Evolutionary conservation across 768 basidiomycete genomes (phyloP).

Genomic region (Termitomyces sp.): DNA sequence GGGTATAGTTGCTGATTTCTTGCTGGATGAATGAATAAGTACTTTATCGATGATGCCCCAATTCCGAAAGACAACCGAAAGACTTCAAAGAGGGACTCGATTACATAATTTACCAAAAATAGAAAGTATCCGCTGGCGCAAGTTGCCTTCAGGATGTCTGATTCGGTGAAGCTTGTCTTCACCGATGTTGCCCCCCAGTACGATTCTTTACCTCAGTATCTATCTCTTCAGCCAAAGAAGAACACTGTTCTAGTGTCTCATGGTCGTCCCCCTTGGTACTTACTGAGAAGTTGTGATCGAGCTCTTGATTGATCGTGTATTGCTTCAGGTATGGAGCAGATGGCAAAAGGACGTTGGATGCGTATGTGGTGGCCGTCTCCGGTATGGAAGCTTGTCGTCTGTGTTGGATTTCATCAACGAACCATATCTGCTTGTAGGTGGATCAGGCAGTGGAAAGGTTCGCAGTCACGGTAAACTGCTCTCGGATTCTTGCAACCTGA

Average conservation of each 20-base stretch:
- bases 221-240: slow-evolving; percentile 48
- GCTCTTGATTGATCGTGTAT: slow-evolving; percentile 5
- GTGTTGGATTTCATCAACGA: background rate
- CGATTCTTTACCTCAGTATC: slow-evolving; percentile 12
- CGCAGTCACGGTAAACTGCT: slow-evolving; percentile 15
- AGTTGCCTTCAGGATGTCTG: slow-evolving; percentile 17
- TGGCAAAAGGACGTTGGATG: slow-evolving; percentile 64
- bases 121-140: background rate
- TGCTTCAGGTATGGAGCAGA: slow-evolving; percentile 70
- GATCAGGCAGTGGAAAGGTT: slow-evolving; percentile 87
- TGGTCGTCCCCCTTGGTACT: slow-evolving; percentile 80
- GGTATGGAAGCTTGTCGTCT: slow-evolving; percentile 40
- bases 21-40: slow-evolving; percentile 29
- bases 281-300: background rate
- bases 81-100: too few relatives aligned
- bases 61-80: too few relatives aligned
- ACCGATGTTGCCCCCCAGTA: slow-evolving; percentile 6
- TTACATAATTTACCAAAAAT: slow-evolving; percentile 10
- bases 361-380: slow-evolving; percentile 83
- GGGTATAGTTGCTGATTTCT: slow-evolving; percentile 35
- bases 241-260: slow-evolving; percentile 81
- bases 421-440: slow-evolving; percentile 40
- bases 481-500: background rate
- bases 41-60: too few relatives aligned
- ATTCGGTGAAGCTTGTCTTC: slow-evolving; percentile 15